Base-by-base conservation (phyloP, 805 yeast genomes). In the Myxozyma monticola region DNA sequence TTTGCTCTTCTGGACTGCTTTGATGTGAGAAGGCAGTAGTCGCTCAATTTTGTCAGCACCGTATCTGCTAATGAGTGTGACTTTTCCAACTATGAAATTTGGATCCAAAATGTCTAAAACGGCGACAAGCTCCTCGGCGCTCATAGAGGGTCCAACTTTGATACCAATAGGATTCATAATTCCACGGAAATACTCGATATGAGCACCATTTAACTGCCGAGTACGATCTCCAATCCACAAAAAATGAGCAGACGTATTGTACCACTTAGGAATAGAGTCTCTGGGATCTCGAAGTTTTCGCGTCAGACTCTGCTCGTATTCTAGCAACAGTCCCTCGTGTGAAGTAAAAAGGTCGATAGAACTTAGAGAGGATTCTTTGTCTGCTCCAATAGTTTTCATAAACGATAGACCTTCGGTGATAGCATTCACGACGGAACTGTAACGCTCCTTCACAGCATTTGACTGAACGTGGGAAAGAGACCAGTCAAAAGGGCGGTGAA, bases 141-240 rank as follows among this genome's bases (percentile, higher is more conserved):
- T 54, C 66, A 71, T 72, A 2, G 71, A 40, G n/a, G 76, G 76
- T 3, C 76, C 76, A 1, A 71, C 75, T 58, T 71, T 71, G 52
- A 72, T 64, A 3, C 76, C 76, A 41, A 71, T 68, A 3, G 76
- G 76, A 53, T 71, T 71, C 54, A 62, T 63, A 2, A 71, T 62
- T 5, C 76, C 76, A 26, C 76, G 57, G 64, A 71, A 71, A 54
- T 68, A 71, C 62, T 71, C 76, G 21, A 71, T 76, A 46, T 71
- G 76, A n/a, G 76, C 76, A 15, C 76, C 74, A 42, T 71, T 68
- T 1, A 70, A 58, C 60, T 72, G 76, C 9, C 76, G 60, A 1
- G 76, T 71, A 28, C 76, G 65, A 52, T 71, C 76, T 21, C 76
- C 76, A 21, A 71, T 72, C 75, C 75, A 71, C 25, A 71, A 60